Conservation (phyloP, 345 rosid species). For the Eucalyptus marginata region DNA sequence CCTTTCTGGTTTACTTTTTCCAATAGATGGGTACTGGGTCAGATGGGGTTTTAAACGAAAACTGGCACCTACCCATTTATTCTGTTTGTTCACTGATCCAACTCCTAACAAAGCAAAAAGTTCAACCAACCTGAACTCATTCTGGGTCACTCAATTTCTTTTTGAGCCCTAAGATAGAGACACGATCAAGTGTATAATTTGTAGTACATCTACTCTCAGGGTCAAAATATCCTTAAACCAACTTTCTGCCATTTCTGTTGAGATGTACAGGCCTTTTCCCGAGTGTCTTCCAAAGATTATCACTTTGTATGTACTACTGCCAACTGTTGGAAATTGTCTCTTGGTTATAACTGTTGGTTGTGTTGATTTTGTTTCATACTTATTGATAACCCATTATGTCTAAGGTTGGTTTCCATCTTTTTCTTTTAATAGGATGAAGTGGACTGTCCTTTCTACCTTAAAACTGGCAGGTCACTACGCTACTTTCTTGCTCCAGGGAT, state of each 20-base stretch:
- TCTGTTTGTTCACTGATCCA: background rate
- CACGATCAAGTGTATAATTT: background rate
- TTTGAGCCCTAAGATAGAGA: background rate
- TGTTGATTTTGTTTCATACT: background rate
- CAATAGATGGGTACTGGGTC: background rate
- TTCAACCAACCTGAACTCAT: background rate
- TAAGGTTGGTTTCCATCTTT: background rate
- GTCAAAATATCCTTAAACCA: background rate
- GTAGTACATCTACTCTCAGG: background rate
- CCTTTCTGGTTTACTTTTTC: background rate
- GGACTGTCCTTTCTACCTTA: slow-evolving; percentile 91
- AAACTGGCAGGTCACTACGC: slow-evolving; percentile 77
- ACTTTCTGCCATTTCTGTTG: background rate
- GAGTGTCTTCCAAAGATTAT: background rate
- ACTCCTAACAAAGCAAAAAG: background rate
- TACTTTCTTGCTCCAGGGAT: background rate
- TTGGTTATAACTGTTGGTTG: background rate
- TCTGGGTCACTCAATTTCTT: background rate
- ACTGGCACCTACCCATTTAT: background rate
- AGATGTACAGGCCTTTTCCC: background rate
- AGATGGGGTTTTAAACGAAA: background rate
- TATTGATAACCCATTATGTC: background rate
- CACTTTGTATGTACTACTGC: background rate
- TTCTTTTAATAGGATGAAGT: slow-evolving; percentile 63
- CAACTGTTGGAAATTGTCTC: background rate